Conservation (phyloP, 306 rosid genomes). For the Lagenaria siceraria region DNA sequence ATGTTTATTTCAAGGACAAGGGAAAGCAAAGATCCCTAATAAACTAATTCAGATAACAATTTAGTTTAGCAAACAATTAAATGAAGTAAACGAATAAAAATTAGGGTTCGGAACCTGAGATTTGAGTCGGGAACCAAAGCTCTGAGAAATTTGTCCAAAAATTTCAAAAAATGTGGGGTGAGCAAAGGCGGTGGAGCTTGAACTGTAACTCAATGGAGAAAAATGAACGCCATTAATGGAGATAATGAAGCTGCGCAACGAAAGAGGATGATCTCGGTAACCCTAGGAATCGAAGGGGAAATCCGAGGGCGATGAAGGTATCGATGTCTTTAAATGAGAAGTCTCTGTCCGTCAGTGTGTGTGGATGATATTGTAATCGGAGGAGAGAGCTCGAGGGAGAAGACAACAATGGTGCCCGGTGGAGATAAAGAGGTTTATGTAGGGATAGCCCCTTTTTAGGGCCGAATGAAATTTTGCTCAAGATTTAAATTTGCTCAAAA, state of each 20-base stretch:
- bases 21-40: neutral
- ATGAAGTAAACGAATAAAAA: neutral
- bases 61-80: neutral
- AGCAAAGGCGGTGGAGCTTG: neutral
- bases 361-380: neutral
- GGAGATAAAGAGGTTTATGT: too few relatives aligned
- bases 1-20: neutral
- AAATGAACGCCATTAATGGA: neutral
- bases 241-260: neutral
- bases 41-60: neutral
- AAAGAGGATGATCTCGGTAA: neutral
- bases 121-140: neutral
- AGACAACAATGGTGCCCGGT: neutral
- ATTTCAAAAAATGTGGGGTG: neutral
- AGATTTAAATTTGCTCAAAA: too few relatives aligned
- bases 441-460: too few relatives aligned
- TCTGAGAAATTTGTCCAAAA: neutral
- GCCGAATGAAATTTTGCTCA: too few relatives aligned
- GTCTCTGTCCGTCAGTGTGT: too few relatives aligned
- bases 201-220: neutral
- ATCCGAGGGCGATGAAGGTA: neutral
- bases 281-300: neutral
- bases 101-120: neutral
- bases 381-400: neutral
- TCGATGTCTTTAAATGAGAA: too few relatives aligned